These are phyloP conservation scores for Prosopis cineraria DNA, from an alignment of 306 rosid species.

Conservation along the genomic window DNA sequence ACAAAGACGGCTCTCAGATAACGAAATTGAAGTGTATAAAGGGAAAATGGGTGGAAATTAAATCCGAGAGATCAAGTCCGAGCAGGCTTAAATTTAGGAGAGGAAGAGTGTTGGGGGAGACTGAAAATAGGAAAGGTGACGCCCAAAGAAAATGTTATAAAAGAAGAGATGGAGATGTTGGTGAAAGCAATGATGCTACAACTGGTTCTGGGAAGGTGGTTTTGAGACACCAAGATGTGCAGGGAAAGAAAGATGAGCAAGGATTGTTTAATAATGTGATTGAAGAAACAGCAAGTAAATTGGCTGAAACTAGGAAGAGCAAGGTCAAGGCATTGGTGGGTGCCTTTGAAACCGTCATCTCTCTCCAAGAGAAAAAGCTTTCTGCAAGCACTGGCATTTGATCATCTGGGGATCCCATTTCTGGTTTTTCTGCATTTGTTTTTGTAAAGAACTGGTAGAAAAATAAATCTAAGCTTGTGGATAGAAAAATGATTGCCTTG, in stretches of 20 bases:
- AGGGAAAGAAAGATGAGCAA: slow-evolving; percentile 62
- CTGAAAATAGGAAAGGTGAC: slow-evolving; percentile 30
- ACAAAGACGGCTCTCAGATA: slow-evolving; percentile 38
- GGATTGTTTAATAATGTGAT: slow-evolving; percentile 68
- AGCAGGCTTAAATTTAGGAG: slow-evolving; percentile 53
- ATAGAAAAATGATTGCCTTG: slow-evolving; percentile 28
- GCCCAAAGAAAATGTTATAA: slow-evolving; percentile 46
- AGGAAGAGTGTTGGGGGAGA: slow-evolving; percentile 51
- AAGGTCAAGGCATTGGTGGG: slow-evolving; percentile 93
- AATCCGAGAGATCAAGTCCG: slow-evolving; percentile 42
- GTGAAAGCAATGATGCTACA: slow-evolving; percentile 19
- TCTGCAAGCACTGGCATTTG: slow-evolving; percentile 40
- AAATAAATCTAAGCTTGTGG: slow-evolving; percentile 43
- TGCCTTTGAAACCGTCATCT: slow-evolving; percentile 86
- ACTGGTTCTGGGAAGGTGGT: slow-evolving; percentile 52
- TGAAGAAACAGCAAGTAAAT: slow-evolving; percentile 81
- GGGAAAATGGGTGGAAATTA: slow-evolving; percentile 50
- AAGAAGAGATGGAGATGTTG: slow-evolving; percentile 45
- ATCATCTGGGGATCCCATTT: slow-evolving; percentile 31
- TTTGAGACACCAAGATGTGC: slow-evolving; percentile 73
- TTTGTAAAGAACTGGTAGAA: slow-evolving; percentile 29
- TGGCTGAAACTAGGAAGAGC: slow-evolving; percentile 62
- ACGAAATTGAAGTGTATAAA: slow-evolving; percentile 43
- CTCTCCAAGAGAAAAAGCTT: slow-evolving; percentile 65
- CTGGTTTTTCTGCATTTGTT: slow-evolving; percentile 20